Conservation (phyloP, 441 rosid genomes). For the Jatropha podagrica region DNA sequence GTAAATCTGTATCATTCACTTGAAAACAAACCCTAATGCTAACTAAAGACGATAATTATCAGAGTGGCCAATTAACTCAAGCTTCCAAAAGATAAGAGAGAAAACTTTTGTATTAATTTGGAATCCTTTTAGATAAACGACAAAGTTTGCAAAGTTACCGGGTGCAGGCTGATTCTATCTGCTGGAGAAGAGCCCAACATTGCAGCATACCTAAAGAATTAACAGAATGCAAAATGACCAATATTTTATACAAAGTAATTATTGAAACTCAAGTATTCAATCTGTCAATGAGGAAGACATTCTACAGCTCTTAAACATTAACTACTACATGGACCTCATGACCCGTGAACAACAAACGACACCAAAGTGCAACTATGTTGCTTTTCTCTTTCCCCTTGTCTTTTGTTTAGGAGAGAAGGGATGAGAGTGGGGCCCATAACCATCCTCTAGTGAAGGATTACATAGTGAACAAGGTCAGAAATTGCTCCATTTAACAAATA, state of each 20-base stretch:
- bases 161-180: conserved; percentile 48
- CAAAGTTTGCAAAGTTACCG: conserved; percentile 39
- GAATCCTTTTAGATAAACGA: background rate
- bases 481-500: background rate
- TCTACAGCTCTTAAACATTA: background rate
- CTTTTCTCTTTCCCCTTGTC: background rate
- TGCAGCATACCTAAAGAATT: conserved; percentile 67
- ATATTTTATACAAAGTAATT: background rate
- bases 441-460: background rate
- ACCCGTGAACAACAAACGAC: background rate
- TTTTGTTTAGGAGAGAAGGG: background rate
- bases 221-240: conserved; percentile 18
- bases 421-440: background rate
- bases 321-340: background rate
- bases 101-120: background rate
- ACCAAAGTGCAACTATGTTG: background rate
- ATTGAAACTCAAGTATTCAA: conserved; percentile 1
- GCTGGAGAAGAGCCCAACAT: conserved; percentile 67
- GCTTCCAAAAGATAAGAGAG: background rate
- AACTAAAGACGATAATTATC: background rate
- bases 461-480: background rate
- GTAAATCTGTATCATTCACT: conserved; percentile 9
- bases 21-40: background rate
- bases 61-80: background rate
- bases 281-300: background rate